Conservation (phyloP, 495 filamentous ascomycete genomes). For the Letharia lupina region DNA sequence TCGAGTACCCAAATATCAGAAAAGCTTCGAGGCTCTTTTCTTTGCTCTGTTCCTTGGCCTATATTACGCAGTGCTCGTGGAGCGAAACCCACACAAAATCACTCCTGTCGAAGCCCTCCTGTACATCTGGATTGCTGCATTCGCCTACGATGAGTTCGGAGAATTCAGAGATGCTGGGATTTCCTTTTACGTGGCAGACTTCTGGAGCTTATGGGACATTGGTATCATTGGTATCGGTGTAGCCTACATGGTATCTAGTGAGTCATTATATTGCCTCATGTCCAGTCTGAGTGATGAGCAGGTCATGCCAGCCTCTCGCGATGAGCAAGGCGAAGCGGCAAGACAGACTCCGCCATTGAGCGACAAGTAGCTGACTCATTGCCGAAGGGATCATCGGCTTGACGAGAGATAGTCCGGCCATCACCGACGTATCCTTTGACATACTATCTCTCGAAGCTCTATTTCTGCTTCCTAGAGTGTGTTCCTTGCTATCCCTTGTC, state of each 20-base stretch:
- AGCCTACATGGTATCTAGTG: constrained; percentile 63
- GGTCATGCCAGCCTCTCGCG: background rate
- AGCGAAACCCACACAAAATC: constrained; percentile 42
- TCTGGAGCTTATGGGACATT: constrained; percentile 87
- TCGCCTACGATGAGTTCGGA: constrained; percentile 79
- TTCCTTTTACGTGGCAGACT: constrained; percentile 75
- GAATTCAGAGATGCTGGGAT: constrained; percentile 75
- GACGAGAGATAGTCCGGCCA: constrained; percentile 45
- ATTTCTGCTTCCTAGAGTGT: constrained; percentile 82
- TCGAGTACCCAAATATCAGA: constrained; percentile 84
- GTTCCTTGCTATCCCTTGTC: constrained; percentile 78
- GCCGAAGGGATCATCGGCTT: constrained; percentile 52
- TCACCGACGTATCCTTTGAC: constrained; percentile 77
- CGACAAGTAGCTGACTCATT: constrained; percentile 1
- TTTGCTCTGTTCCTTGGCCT: constrained; percentile 72
- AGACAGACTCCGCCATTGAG: constrained; percentile 7
- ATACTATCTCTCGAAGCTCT: constrained; percentile 81
- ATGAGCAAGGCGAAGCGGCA: background rate
- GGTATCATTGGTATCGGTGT: constrained; percentile 77
- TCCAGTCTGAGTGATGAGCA: background rate
- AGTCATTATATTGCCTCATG: constrained; percentile 29
- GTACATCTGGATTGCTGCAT: constrained; percentile 69
- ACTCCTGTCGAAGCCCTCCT: constrained; percentile 46
- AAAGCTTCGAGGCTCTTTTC: constrained; percentile 80
- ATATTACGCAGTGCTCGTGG: constrained; percentile 77